Evolutionary conservation across 306 rosid genomes (phyloP), one percentile per base, ranked within the genome.

Genomic region (Lotus japonicus): DNA sequence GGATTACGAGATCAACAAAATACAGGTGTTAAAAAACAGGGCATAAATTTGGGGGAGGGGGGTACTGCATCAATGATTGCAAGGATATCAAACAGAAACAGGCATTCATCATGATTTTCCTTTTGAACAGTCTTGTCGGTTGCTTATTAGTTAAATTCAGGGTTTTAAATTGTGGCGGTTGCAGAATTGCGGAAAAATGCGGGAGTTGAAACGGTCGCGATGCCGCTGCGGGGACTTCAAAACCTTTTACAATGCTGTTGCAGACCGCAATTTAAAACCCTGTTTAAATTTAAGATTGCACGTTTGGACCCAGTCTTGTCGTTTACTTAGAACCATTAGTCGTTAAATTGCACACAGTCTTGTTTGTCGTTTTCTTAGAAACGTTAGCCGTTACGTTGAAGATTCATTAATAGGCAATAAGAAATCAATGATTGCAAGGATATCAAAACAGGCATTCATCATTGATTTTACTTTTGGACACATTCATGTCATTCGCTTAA

Each of bases 351-450:
- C 5, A 5, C 1, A 31, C 5, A 5, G 36, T n/a, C 36, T 31
- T 7, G 7, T 66, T 38, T 16, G 7, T 11, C 11, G 6, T 60
- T 31, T 16, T 6, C 44, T 21, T 38, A 45, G 16, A 71, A 10
- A 57, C 3, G 9, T 31, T 31, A 31, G 7, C 5, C 36, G 7
- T 31, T 5, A 5, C 5, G 36, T 31, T 15, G 33, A 68, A 50
- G 68, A 44, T 68, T 79, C 48, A 26, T 3, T 44, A 53, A 38
- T 67, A 45, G 13, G 23, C 41, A 1, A 43, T 35, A 72, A 57
- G 52, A 64, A 60, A 65, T 67, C 46, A 60, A 64, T 46, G 51
- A 16, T 77, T 68, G 66, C 50, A 58, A 68, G 7, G 49, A 33
- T 63, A 23, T 56, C 35, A 15, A 73, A 64, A 56, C 31, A 23